Base-by-base conservation (phyloP, 2,329 filamentous ascomycete species). In the Hymenoscyphus fructigenus region DNA sequence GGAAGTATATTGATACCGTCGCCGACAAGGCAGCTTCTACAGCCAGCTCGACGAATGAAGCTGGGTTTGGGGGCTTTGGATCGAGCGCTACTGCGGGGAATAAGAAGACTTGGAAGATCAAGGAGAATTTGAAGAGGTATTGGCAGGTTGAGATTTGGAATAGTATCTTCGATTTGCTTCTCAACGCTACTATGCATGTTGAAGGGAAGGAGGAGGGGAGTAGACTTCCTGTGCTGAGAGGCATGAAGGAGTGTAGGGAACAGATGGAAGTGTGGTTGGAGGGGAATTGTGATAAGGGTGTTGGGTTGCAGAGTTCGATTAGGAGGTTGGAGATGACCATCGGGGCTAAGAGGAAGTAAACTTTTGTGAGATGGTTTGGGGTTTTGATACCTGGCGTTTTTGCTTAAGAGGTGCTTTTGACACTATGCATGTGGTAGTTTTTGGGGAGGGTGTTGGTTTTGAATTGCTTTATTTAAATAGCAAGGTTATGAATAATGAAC, bases 81-180 rank as follows among this genome's bases (percentile, higher is more conserved):
- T 38, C 36, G 12, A 50, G 10, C 14, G 65, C 80, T 32, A 84
- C 83, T n/a, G 82, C 82, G 3, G 79, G 78, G 1, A 81, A 79
- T 1, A 76, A 78, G 7, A 88, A 91, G 74, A 88, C 84, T 58
- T 98, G 97, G 79, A 87, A 85, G 68, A 88, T 97, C 69, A 86
- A 90, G 60, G 94, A 97, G 78, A 86, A 82, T 15, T 79, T 98
- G 66, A 99, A 99, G 81, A 81, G 95, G 56, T 99, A 99, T 79
- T 99, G 95, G 95, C 93, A 98, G 81, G 90, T 88, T 59, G 93
- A 97, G 59, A 86, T 98, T 56, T 99, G 95, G 95, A 79, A 76
- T 1, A 88, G 91, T 66, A 88, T 90, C 58, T 96, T 99, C 76
- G 90, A 93, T 69, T 73, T 98, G 65, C 79, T 98, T 69, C 81